A percentile compares a stretch with the other conserved stretches of the same genome.
phyloP scores from a whole-genome alignment of 495 filamentous ascomycete genomes.

The Aspergillus egyptiacus region DNA sequence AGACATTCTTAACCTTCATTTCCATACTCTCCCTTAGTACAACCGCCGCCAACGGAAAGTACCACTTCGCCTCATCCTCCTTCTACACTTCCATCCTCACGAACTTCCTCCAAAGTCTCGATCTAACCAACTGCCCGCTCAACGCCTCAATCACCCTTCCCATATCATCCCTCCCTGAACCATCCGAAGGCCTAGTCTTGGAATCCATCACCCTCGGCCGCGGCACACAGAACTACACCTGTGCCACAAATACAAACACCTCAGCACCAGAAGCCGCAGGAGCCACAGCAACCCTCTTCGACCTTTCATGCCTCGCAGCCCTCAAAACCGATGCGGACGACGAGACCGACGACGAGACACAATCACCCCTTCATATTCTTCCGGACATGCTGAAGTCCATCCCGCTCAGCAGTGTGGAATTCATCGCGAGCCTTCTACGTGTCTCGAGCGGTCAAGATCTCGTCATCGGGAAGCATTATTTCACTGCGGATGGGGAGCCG shows the following conservation, averaged over 20 bases:
- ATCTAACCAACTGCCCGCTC: slow-evolving; percentile 28
- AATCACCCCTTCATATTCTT: slow-evolving; percentile 23
- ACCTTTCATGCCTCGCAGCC: slow-evolving; percentile 47
- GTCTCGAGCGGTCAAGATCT: slow-evolving; percentile 19
- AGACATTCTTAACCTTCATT: neutral
- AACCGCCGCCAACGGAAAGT: neutral
- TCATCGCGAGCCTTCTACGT: slow-evolving; percentile 22
- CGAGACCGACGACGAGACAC: neutral
- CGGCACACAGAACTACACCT: slow-evolving; percentile 77
- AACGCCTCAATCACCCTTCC: slow-evolving; percentile 18
- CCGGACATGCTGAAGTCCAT: slow-evolving; percentile 30
- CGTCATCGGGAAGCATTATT: slow-evolving; percentile 60
- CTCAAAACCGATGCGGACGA: slow-evolving; percentile 9
- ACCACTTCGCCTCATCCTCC: neutral
- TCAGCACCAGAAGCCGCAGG: slow-evolving; percentile 40
- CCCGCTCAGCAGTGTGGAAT: slow-evolving; percentile 35
- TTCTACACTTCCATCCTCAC: neutral
- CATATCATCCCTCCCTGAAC: slow-evolving; percentile 34
- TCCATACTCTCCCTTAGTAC: neutral
- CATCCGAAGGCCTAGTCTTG: slow-evolving; percentile 42
- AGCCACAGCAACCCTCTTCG: slow-evolving; percentile 63
- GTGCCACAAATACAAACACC: slow-evolving; percentile 29
- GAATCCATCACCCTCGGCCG: slow-evolving; percentile 62
- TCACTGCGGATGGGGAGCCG: slow-evolving; percentile 45
- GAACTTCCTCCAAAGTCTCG: slow-evolving; percentile 7